Conservation (phyloP, 805 yeast genomes). For the Candida krabiensis region DNA sequence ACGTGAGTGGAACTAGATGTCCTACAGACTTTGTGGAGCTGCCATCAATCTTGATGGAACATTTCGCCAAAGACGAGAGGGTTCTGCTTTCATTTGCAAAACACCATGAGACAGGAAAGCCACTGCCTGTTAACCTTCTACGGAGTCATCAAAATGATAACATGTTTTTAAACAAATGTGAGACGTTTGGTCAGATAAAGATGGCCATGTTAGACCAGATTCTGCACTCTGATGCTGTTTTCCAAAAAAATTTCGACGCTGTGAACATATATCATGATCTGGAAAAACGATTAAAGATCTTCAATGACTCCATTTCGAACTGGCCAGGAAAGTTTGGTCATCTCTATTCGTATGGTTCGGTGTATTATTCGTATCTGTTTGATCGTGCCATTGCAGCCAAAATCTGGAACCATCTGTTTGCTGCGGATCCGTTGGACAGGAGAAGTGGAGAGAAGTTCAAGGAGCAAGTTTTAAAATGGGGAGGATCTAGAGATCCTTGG, state of each 20-base stretch:
- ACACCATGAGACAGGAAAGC: slow-evolving; percentile 67
- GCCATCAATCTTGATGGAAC: slow-evolving; percentile 96
- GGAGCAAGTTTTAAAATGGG: slow-evolving; percentile 79
- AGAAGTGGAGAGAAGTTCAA: slow-evolving; percentile 76
- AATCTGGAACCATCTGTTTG: slow-evolving; percentile 76
- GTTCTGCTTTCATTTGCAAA: slow-evolving; percentile 72
- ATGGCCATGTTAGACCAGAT: slow-evolving; percentile 88
- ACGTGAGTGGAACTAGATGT: slow-evolving; percentile 92
- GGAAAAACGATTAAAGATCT: slow-evolving; percentile 58
- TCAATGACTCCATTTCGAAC: slow-evolving; percentile 67
- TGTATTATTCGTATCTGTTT: slow-evolving; percentile 86
- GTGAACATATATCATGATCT: slow-evolving; percentile 63
- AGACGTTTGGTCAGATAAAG: slow-evolving; percentile 81
- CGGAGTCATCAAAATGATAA: slow-evolving; percentile 51
- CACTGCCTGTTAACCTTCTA: slow-evolving; percentile 52
- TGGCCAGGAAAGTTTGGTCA: slow-evolving; percentile 98
- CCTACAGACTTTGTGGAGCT: slow-evolving; percentile 95
- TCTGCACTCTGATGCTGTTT: slow-evolving; percentile 54
- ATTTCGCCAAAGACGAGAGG: slow-evolving; percentile 78
- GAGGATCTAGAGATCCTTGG: slow-evolving; percentile 93
- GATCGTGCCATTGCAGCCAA: slow-evolving; percentile 91
- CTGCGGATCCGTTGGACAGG: slow-evolving; percentile 65
- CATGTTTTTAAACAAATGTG: slow-evolving; percentile 61
- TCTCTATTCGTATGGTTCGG: slow-evolving; percentile 88
- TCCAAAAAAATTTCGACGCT: slow-evolving; percentile 50